phyloP scores from a whole-genome alignment of 441 rosid genomes.

The Populus hybrid region DNA sequence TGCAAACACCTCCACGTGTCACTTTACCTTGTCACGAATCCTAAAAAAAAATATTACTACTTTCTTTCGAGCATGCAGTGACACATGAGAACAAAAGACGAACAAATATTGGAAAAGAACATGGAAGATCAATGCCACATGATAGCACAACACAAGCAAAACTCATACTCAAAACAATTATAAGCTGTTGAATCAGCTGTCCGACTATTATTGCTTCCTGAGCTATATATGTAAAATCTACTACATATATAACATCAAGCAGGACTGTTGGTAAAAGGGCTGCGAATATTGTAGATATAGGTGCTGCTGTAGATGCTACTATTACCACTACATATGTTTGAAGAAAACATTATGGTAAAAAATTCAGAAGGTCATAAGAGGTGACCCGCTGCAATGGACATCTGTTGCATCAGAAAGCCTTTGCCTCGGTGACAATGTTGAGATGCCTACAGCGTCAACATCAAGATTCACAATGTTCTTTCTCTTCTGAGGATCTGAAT shows the following conservation, averaged over 20 bases:
- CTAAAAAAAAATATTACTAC: background rate
- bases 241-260: background rate
- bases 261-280: background rate
- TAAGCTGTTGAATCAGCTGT: background rate
- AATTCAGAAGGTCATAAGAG: conserved; percentile 75
- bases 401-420: conserved; percentile 85
- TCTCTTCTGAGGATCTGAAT: conserved; percentile 62
- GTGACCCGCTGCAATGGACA: conserved; percentile 85
- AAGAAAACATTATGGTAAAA: background rate
- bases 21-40: background rate
- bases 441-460: conserved; percentile 64
- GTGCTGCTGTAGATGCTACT: background rate
- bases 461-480: conserved; percentile 68
- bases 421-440: conserved; percentile 74
- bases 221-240: conserved; percentile 1
- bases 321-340: background rate
- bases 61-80: too few relatives aligned
- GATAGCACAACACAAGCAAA: background rate
- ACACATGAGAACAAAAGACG: background rate
- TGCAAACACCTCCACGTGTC: conserved; percentile 21
- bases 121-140: background rate
- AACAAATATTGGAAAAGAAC: background rate
- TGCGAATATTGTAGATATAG: background rate
- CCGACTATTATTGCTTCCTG: background rate
- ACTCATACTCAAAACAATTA: background rate